These are phyloP conservation scores for Auricularia cornea DNA, from an alignment of 768 basidiomycete genomes.

Conservation along the genomic window DNA sequence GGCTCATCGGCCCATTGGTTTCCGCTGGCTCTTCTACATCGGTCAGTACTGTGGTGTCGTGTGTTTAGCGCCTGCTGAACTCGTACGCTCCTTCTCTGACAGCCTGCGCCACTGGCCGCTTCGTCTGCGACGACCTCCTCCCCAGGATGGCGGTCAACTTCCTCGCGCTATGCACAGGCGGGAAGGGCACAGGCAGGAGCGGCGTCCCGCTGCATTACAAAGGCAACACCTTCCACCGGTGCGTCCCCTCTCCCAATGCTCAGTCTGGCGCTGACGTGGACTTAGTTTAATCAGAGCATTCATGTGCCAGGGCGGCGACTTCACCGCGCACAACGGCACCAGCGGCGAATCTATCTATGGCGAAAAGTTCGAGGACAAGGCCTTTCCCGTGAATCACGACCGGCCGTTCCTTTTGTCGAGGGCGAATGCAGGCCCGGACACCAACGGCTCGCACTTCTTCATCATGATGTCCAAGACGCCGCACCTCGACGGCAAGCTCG, in stretches of 20 bases:
- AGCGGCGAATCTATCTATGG: conserved; percentile 88
- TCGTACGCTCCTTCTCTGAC: conserved; percentile 13
- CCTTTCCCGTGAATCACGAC: conserved; percentile 73
- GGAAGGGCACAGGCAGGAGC: conserved; percentile 55
- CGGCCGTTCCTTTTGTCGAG: conserved; percentile 91
- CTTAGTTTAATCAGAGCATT: conserved; percentile 18
- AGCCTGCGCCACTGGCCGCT: conserved; percentile 70
- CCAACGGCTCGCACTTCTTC: conserved; percentile 70
- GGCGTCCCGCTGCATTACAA: conserved; percentile 65
- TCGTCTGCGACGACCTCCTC: conserved; percentile 75
- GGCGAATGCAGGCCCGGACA: conserved; percentile 89
- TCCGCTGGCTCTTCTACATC: conserved; percentile 85
- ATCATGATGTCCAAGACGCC: conserved; percentile 63
- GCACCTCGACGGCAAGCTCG: conserved; percentile 78
- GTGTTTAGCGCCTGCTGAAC: conserved; percentile 7
- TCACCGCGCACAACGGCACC: conserved; percentile 73
- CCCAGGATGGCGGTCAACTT: conserved; percentile 95
- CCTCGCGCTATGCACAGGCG: conserved; percentile 77
- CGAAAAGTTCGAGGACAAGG: conserved; percentile 92
- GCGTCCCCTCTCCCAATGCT: too few species aligned
- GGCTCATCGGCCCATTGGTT: conserved; percentile 68
- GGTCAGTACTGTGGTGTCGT: conserved; percentile 36
- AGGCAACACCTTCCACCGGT: conserved; percentile 63
- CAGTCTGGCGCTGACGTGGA: too few species aligned
- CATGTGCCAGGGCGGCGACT: conserved; percentile 88